A percentile compares a stretch with the other conserved stretches of the same genome.
phyloP scores from a whole-genome alignment of 352 stramenopile species.

The Phytophthora syringae region DNA sequence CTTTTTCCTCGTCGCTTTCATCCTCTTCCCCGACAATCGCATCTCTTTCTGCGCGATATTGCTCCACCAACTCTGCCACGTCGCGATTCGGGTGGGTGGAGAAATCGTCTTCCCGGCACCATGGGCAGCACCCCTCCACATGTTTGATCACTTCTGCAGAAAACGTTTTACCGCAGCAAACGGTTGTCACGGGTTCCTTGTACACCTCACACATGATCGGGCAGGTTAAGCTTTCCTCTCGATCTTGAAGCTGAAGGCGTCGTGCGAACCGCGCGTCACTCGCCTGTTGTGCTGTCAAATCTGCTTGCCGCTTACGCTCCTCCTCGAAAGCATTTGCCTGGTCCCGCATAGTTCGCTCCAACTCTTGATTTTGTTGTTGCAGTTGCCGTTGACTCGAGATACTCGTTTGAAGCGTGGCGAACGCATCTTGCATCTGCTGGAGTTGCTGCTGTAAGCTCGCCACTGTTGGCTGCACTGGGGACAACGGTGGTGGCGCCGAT shows the following conservation, averaged over 20 bases:
- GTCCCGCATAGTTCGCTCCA: constrained; percentile 2
- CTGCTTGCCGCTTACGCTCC: constrained; percentile 2
- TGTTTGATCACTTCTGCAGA: constrained; percentile 1
- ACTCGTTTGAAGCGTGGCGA: constrained; percentile 4
- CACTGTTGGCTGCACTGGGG: not conserved
- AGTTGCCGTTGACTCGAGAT: constrained; percentile 2
- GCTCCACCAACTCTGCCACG: constrained; percentile 7
- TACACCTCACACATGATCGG: constrained; percentile 14
- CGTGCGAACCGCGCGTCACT: constrained; percentile 7
- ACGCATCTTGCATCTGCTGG: constrained; percentile 10
- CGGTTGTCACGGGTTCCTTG: constrained; percentile 8
- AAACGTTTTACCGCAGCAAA: constrained; percentile 26
- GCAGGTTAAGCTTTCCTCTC: constrained; percentile 16
- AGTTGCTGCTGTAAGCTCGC: constrained; percentile 13
- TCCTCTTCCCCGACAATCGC: not conserved
- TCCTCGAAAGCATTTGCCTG: constrained; percentile 8
- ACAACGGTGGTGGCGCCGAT: not conserved
- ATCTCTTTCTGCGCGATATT: constrained; percentile 6
- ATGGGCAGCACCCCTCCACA: constrained; percentile 6
- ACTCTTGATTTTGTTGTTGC: constrained; percentile 5
- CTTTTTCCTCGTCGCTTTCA: not conserved
- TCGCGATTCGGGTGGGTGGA: constrained; percentile 15
- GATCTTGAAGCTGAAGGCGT: constrained; percentile 5
- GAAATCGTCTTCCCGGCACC: constrained; percentile 4
- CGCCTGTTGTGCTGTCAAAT: constrained; percentile 3